Percentiles rank a stretch among this genome's conserved stretches.
These are phyloP conservation scores for Arxiozyma slooffiae DNA, from an alignment of 1,139 yeast species.

Conservation along the genomic window DNA sequence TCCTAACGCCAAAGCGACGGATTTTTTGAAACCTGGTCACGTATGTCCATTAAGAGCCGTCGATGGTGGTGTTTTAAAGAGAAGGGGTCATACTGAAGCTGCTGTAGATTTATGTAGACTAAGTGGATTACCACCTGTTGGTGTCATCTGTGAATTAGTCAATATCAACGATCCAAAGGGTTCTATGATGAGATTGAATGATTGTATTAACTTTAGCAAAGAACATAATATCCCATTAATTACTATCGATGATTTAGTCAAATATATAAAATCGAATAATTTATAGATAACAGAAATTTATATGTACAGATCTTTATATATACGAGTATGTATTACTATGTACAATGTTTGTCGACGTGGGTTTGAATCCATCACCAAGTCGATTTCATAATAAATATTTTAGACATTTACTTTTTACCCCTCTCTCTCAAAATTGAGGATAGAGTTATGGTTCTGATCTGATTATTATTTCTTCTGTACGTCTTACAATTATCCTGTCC, in stretches of 20 bases:
- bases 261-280: slow-evolving; percentile 34
- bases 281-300: not conserved
- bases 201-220: slow-evolving; percentile 64
- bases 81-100: slow-evolving; percentile 97
- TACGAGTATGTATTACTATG: too few species aligned
- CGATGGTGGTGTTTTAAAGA: slow-evolving; percentile 67
- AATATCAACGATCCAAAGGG: slow-evolving; percentile 90
- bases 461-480: too few species aligned
- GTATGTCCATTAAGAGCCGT: slow-evolving; percentile 85
- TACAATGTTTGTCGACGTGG: not conserved
- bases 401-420: too few species aligned
- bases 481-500: too few species aligned
- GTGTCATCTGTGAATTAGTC: slow-evolving; percentile 91
- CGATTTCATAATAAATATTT: too few species aligned
- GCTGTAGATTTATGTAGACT: slow-evolving; percentile 81
- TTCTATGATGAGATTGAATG: slow-evolving; percentile 87
- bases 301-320: too few species aligned
- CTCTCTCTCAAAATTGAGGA: too few species aligned
- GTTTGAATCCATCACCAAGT: not conserved
- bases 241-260: slow-evolving; percentile 68
- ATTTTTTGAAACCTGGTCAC: slow-evolving; percentile 89
- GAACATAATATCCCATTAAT: slow-evolving; percentile 59
- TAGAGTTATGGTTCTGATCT: not conserved
- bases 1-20: slow-evolving; percentile 44
- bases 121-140: slow-evolving; percentile 76